Evolutionary conservation across 225 moss, liverwort and hornwort genomes (phyloP).

Genomic region (Antitrichia curtipendula): DNA sequence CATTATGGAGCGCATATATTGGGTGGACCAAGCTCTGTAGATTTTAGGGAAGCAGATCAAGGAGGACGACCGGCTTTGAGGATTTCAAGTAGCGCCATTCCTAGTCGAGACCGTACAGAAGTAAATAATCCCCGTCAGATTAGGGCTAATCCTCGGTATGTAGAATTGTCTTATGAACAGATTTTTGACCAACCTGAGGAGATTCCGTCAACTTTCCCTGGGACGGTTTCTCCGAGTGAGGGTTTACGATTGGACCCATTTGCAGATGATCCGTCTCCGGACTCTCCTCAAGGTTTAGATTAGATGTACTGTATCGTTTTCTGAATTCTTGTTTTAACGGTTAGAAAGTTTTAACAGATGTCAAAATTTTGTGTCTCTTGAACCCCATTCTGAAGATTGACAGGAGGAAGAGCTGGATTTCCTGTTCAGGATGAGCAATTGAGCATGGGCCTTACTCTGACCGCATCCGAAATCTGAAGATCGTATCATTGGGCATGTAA

Average conservation of each 20-base stretch:
- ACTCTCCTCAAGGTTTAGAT: background rate
- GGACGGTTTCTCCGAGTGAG: conserved; percentile 4
- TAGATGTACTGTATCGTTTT: background rate
- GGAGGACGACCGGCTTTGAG: background rate
- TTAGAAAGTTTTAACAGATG: background rate
- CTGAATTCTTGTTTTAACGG: background rate
- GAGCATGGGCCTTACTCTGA: background rate
- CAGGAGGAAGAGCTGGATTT: background rate
- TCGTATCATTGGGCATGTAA: background rate
- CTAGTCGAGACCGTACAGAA: background rate
- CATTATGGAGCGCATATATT: conserved; percentile 4
- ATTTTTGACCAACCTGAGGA: conserved; percentile 28
- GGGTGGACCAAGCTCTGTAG: background rate
- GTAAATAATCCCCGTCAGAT: background rate
- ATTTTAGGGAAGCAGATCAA: background rate
- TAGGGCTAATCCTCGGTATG: background rate
- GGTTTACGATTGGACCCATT: background rate
- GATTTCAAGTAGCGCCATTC: background rate
- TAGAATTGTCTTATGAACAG: conserved; percentile 30
- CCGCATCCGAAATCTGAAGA: background rate
- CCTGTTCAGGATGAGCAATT: background rate
- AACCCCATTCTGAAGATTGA: background rate
- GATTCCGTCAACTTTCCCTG: background rate
- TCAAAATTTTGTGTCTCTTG: background rate
- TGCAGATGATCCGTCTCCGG: background rate